These are phyloP conservation scores for Castanospermum australe DNA, from an alignment of 306 rosid species.

Conservation along the genomic window DNA sequence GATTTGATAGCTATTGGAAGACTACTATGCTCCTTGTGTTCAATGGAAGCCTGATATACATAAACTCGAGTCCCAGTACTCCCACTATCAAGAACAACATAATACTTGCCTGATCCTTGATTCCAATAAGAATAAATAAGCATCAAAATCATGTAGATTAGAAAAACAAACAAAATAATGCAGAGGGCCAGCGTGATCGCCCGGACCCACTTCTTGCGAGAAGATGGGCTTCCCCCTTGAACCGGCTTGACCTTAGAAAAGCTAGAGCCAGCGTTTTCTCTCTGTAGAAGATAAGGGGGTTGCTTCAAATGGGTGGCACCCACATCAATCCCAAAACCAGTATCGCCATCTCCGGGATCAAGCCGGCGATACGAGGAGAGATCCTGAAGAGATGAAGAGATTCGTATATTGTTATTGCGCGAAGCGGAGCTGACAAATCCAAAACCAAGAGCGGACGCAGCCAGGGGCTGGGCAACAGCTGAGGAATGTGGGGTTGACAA, in stretches of 20 bases:
- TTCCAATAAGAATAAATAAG: conserved; percentile 65
- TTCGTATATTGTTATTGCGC: conserved; percentile 46
- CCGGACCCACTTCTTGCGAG: conserved; percentile 55
- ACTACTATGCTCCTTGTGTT: conserved; percentile 39
- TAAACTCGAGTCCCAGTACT: conserved; percentile 86
- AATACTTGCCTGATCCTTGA: conserved; percentile 59
- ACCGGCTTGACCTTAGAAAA: conserved; percentile 65
- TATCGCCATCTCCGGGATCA: conserved; percentile 31
- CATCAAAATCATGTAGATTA: conserved; percentile 52
- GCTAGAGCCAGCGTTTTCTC: conserved; percentile 45
- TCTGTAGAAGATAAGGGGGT: conserved; percentile 38
- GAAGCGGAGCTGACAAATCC: conserved; percentile 9
- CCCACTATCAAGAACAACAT: conserved; percentile 88
- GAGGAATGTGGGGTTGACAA: conserved; percentile 36
- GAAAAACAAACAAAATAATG: conserved; percentile 47
- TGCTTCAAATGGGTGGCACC: conserved; percentile 28
- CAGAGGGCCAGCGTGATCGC: conserved; percentile 40
- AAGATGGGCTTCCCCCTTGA: conserved; percentile 38
- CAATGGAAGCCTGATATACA: conserved; percentile 68
- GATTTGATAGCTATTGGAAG: conserved; percentile 70
- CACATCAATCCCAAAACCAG: not conserved
- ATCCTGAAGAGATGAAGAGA: conserved; percentile 87
- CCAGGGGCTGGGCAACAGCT: not conserved
- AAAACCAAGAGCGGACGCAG: conserved; percentile 26
- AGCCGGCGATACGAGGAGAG: conserved; percentile 55